Evolutionary conservation across 768 basidiomycete species (phyloP), one percentile per base, ranked within the genome.

Genomic region (Boletus insuetus): DNA sequence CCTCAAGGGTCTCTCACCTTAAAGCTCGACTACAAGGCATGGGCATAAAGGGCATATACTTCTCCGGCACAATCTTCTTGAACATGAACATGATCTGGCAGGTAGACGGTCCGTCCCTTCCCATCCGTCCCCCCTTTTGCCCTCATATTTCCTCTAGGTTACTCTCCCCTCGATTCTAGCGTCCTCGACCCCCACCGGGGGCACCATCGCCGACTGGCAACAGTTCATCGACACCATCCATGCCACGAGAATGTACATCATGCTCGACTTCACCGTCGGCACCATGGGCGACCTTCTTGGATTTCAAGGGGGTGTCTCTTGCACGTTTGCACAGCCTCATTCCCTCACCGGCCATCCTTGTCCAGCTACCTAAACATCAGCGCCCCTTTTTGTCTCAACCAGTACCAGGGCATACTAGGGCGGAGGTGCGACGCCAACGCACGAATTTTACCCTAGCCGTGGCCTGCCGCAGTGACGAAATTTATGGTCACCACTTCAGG

Each of bases 81-180:
- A 96, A 96, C 79, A 94, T 94, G 94, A 73, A 96, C 79, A 94
- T 94, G 94, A 73, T 92, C n/a, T 96, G 94, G 94, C 88, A 94
- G 67, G 89, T 91, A 4, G 94, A 95, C 81, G 93, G 94, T 94
- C 51, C 67, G 92, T 82, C 26, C 41, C 47, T 26, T 35, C n/a
- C 34, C 37, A 41, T 13, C 51, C 40, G 1, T 14, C 32, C 12
- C 12, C 3, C 7, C 34, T 39, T 41, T 39, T 38, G 34, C 50
- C 26, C 7, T 59, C 54, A 53, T 29, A 46, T 37, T 11, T 46
- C 44, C 42, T 8, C 1, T 6, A 63, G 93, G 93, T 73, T 97
- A 96, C 69, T 97, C 94, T 24, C 91, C 94, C 5, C 79, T 97
- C 56, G 94, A 97, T 69, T 93, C 96, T 63, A 85, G 84, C 46